phyloP scores from a whole-genome alignment of 345 rosid genomes.

The Euphorbia pulcherrima region DNA sequence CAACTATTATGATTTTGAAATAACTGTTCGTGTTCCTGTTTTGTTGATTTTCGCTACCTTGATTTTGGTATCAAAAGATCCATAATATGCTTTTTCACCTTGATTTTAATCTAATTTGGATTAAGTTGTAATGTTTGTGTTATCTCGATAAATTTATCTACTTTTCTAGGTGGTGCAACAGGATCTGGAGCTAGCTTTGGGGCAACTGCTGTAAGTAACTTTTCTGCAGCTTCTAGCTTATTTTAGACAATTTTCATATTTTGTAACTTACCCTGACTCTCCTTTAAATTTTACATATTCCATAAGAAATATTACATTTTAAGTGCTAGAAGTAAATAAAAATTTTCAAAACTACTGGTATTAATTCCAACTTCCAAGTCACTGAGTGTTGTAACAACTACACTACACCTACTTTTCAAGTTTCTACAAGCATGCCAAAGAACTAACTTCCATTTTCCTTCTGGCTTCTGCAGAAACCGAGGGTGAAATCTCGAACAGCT shows the following conservation, averaged over 20 bases:
- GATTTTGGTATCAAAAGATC: no score
- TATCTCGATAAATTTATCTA: constrained; percentile 4
- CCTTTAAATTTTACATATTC: neutral
- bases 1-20: no score
- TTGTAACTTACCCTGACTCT: neutral
- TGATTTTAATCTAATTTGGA: no score
- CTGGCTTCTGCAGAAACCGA: constrained; percentile 54
- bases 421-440: neutral
- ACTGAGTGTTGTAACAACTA: neutral
- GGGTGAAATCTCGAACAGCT: constrained; percentile 71
- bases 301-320: neutral
- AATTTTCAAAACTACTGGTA: neutral
- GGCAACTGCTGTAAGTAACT: constrained; percentile 58
- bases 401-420: no score
- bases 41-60: no score
- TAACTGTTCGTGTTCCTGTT: no score
- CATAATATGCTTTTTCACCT: no score
- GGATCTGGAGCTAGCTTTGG: constrained; percentile 89
- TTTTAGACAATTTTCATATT: neutral
- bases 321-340: neutral
- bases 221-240: neutral
- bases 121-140: neutral
- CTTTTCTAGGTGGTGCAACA: constrained; percentile 50
- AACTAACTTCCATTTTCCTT: constrained; percentile 12
- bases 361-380: neutral